Base-by-base conservation (phyloP, 768 basidiomycete genomes). In the Serendipita indica region DNA sequence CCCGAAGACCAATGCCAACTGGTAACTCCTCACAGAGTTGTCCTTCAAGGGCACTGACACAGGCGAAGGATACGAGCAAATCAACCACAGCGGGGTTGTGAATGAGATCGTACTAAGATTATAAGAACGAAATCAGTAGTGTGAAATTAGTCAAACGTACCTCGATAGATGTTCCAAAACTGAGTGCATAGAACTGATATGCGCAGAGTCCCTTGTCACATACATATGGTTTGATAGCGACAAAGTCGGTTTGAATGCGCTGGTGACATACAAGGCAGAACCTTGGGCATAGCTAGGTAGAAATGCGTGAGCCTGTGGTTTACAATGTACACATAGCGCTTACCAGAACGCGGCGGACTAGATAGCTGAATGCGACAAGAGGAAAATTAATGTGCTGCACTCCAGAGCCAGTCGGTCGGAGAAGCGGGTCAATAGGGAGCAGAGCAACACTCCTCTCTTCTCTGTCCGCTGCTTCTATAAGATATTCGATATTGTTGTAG, bases 251-350 rank as follows among this genome's bases (percentile, higher is more conserved):
- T 7, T 72, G 64, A 30, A 83, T 71, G 61, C 46, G 37, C 74
- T 76, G 62, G 64, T 84, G 83, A 68, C 85, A 86, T n/a, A 84
- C 81, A n/a, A 83, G 73, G 63, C 85, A 87, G 67, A 79, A 84
- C 20, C 78, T 73, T 0, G 81, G 78, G 63, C 82, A 86, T 20
- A 86, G 72, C 80, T 84, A 60, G 35, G 57, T 28, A 34, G 25
- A 43, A n/a, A 20, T 56, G n/a, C 25, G 41, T 43, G 7, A 43
- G 41, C 5, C 5, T 43, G 7, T 6, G 5, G 5, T 7, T 43
- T 43, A 18, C 18, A 43, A 7, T 7, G 5, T 43, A 7, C 6
- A n/a, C 18, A 43, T 5, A n/a, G 5, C n/a, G 67, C 74, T 58
- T 62, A 82, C 82, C 60, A 77, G 74, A 35, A 85, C 70, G 14